A percentile compares a stretch with the other conserved stretches of the same genome.
phyloP scores from a whole-genome alignment of 441 rosid species.

The Sinapis alba region DNA sequence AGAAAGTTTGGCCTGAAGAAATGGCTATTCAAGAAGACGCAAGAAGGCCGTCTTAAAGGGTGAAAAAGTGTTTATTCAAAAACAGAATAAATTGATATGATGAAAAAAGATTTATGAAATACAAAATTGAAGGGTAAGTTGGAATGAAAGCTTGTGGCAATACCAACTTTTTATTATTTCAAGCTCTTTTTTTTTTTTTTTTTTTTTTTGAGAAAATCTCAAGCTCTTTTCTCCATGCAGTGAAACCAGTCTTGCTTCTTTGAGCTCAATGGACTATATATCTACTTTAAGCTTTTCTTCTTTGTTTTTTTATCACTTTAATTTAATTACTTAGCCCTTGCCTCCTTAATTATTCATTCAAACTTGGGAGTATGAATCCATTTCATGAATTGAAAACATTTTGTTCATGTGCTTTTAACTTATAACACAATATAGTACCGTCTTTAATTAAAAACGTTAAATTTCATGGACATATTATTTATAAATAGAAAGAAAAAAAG shows the following conservation, averaged over 20 bases:
- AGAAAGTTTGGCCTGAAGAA: slow-evolving; percentile 10
- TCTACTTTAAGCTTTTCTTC: slow-evolving; percentile 34
- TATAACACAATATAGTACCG: too few species aligned
- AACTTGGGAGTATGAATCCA: too few species aligned
- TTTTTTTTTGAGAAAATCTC: too few species aligned
- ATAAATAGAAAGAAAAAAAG: neutral
- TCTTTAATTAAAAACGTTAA: too few species aligned
- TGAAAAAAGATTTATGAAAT: slow-evolving; percentile 7
- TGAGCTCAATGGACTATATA: slow-evolving; percentile 25
- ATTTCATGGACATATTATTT: neutral
- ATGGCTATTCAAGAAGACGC: slow-evolving; percentile 9
- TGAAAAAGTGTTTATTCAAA: slow-evolving; percentile 23
- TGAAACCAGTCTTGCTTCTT: slow-evolving; percentile 33
- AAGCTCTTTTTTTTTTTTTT: slow-evolving; percentile 39
- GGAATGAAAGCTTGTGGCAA: slow-evolving; percentile 17
- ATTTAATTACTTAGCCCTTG: slow-evolving; percentile 29
- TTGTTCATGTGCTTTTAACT: too few species aligned
- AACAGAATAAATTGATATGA: slow-evolving; percentile 28
- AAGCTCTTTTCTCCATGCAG: slow-evolving; percentile 34
- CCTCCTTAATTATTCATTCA: slow-evolving; percentile 2
- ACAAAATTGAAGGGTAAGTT: slow-evolving; percentile 24
- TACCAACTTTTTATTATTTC: slow-evolving; percentile 19
- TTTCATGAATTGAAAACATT: too few species aligned
- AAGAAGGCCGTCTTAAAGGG: neutral
- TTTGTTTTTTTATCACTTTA: slow-evolving; percentile 7